Percentiles rank a stretch among this genome's conserved stretches.
These are phyloP conservation scores for Beta lomatogona DNA, from an alignment of 179 eudicot genomes.

Conservation along the genomic window DNA sequence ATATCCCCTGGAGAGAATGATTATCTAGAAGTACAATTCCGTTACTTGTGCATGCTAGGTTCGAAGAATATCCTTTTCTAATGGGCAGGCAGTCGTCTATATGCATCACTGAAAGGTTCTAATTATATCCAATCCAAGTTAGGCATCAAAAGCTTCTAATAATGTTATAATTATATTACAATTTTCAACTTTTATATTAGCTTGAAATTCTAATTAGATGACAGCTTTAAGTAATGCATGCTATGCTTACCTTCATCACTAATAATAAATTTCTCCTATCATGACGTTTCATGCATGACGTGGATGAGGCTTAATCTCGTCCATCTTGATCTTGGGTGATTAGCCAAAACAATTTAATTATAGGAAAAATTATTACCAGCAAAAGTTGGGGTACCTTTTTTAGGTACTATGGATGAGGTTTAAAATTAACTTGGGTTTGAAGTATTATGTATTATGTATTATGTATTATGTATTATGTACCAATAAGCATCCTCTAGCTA, in stretches of 20 bases:
- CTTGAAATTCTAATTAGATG: background rate
- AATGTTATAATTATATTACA: background rate
- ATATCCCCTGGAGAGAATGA: no score
- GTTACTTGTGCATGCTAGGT: no score
- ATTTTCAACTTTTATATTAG: background rate
- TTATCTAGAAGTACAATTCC: no score
- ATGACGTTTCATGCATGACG: slow-evolving; percentile 8
- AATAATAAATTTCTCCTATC: no score
- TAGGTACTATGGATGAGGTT: slow-evolving; percentile 1
- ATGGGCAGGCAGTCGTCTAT: no score
- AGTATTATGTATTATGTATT: background rate
- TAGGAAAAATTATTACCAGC: background rate
- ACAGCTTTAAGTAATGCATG: background rate
- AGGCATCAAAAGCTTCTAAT: no score
- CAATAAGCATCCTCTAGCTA: slow-evolving; percentile 1
- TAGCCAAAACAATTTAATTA: background rate
- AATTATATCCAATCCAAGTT: no score
- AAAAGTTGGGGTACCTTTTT: background rate
- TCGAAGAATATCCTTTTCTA: no score
- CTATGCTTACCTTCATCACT: background rate
- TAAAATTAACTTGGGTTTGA: background rate
- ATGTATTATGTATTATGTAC: background rate
- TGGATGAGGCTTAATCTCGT: background rate
- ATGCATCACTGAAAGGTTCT: no score
- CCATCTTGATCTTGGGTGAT: background rate